These are phyloP conservation scores for Ligustrum vulgare DNA, from an alignment of 257 asterid genomes.

Conservation along the genomic window DNA sequence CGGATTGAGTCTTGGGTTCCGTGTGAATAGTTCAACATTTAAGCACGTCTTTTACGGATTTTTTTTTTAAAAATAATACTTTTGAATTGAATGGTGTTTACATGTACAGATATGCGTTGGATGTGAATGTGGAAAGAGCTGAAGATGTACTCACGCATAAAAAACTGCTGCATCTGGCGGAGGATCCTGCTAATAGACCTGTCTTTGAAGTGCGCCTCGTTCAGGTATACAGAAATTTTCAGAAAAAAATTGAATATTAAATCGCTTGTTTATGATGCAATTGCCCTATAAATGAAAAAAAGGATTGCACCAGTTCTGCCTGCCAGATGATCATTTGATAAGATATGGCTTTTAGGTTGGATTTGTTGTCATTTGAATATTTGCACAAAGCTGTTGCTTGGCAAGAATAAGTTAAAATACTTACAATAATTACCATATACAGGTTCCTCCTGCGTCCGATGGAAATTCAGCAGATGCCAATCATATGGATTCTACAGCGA, in stretches of 20 bases:
- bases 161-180: constrained; percentile 40
- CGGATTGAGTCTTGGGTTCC: background rate
- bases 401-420: background rate
- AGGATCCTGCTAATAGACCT: constrained; percentile 44
- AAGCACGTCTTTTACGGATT: background rate
- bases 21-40: background rate
- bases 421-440: constrained; percentile 14
- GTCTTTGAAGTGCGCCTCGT: constrained; percentile 53
- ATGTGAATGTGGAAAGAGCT: constrained; percentile 61
- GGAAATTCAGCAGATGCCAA: constrained; percentile 33
- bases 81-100: background rate
- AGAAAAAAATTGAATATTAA: background rate
- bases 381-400: background rate
- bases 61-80: background rate
- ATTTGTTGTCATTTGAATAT: background rate
- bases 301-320: background rate
- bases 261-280: background rate
- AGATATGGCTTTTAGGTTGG: background rate
- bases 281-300: background rate
- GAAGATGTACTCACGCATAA: constrained; percentile 56
- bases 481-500: constrained; percentile 24
- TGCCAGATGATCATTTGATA: background rate
- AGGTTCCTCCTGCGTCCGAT: constrained; percentile 30
- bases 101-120: constrained; percentile 44
- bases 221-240: constrained; percentile 32